Conservation (phyloP, 2,329 filamentous ascomycete species). For the Bipolaris gigantea region DNA sequence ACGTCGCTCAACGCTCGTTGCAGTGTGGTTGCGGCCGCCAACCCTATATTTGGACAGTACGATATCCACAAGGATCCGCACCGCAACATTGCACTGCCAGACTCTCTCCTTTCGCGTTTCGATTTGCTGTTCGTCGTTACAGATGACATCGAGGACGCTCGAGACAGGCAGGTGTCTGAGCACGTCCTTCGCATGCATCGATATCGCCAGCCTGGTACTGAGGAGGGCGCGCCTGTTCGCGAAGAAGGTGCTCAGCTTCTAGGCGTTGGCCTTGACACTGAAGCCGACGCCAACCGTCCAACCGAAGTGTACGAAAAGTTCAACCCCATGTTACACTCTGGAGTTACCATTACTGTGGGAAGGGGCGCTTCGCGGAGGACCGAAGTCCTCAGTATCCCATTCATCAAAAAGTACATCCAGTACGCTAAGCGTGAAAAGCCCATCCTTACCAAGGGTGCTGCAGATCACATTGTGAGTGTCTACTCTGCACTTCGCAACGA, state of each 20-base stretch:
- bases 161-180: slow-evolving; percentile 89
- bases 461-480: slow-evolving; percentile 85
- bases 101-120: slow-evolving; percentile 96
- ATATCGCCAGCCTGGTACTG: slow-evolving; percentile 87
- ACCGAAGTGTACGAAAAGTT: slow-evolving; percentile 96
- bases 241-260: slow-evolving; percentile 83
- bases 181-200: slow-evolving; percentile 97
- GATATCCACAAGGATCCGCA: slow-evolving; percentile 98
- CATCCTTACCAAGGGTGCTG: slow-evolving; percentile 84
- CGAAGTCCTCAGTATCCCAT: slow-evolving; percentile 91
- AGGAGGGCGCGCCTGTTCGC: slow-evolving; percentile 91
- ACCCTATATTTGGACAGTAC: slow-evolving; percentile 97
- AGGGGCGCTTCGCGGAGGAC: slow-evolving; percentile 74
- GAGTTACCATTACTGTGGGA: slow-evolving; percentile 75
- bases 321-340: slow-evolving; percentile 92
- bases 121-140: slow-evolving; percentile 97
- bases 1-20: slow-evolving; percentile 96
- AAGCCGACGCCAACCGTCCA: slow-evolving; percentile 71
- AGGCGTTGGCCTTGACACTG: slow-evolving; percentile 80
- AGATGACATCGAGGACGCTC: slow-evolving; percentile 93
- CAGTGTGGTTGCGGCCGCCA: slow-evolving; percentile 93
- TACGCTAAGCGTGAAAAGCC: slow-evolving; percentile 95
- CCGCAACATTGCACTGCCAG: slow-evolving; percentile 95
- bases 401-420: slow-evolving; percentile 99
- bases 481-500: slow-evolving; percentile 95